Percentiles rank a stretch among this genome's conserved stretches.
Evolutionary conservation across 495 filamentous ascomycete genomes (phyloP).

Genomic region (Cetradonia linearis): DNA sequence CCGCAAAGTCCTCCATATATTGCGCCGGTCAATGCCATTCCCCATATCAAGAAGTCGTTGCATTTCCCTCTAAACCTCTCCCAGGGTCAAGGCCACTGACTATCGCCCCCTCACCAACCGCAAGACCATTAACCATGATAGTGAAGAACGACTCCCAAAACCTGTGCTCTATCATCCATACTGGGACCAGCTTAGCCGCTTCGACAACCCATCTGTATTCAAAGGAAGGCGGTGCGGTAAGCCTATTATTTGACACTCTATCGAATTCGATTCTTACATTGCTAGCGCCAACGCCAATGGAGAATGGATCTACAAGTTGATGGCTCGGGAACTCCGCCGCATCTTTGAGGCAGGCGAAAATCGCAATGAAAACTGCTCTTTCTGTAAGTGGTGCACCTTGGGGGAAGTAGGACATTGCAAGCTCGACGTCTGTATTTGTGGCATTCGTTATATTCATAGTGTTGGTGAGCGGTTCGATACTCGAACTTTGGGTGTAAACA

Average conservation of each 20-base stretch:
- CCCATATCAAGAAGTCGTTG: neutral
- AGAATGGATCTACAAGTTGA: neutral
- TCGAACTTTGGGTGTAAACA: neutral
- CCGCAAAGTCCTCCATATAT: neutral
- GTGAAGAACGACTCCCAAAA: neutral
- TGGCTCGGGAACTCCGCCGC: neutral
- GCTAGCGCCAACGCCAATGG: neutral
- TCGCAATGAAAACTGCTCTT: neutral
- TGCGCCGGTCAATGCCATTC: neutral
- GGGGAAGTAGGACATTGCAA: neutral
- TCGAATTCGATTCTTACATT: neutral
- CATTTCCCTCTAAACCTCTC: neutral
- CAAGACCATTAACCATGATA: neutral
- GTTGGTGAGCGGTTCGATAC: neutral
- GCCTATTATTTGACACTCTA: neutral
- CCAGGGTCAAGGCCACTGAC: neutral
- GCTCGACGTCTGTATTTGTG: neutral
- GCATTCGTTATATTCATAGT: neutral
- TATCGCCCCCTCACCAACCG: neutral
- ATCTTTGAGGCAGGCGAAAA: neutral
- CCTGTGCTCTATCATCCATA: neutral
- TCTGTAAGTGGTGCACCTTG: neutral
- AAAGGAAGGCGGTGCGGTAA: neutral
- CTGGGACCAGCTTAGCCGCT: neutral
- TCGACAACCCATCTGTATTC: neutral